Conservation (phyloP, 805 yeast genomes). For the Danielozyma ontarioensis region DNA sequence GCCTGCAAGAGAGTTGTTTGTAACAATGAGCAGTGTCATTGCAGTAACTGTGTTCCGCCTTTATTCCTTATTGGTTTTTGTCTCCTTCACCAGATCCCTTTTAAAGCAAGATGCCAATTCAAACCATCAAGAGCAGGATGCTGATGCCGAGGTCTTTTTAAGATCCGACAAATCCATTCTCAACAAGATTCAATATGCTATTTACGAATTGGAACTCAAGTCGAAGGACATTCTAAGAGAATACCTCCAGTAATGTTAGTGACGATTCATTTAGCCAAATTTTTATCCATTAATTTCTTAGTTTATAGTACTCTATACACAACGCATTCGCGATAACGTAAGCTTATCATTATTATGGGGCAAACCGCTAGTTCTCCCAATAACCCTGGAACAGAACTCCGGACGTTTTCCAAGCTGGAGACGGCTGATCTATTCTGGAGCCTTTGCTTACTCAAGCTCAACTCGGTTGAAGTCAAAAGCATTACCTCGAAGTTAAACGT, state of each 20-base stretch:
- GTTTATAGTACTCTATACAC: too few species aligned
- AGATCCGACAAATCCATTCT: conserved; percentile 12
- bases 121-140: conserved; percentile 14
- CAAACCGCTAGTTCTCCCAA: conserved; percentile 12
- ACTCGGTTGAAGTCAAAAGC: conserved; percentile 4
- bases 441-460: conserved; percentile 3
- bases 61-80: conserved; percentile 55
- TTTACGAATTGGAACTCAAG: conserved; percentile 25
- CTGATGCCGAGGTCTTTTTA: conserved; percentile 22
- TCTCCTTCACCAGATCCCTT: conserved; percentile 57
- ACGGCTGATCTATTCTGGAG: conserved; percentile 2
- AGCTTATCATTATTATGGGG: too few species aligned
- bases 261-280: neutral
- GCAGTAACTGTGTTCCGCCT: conserved; percentile 44
- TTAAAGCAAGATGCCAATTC: conserved; percentile 32
- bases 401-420: too few species aligned
- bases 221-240: conserved; percentile 25
- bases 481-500: conserved; percentile 3
- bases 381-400: too few species aligned
- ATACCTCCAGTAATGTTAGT: conserved; percentile 9
- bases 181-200: conserved; percentile 15
- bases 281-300: neutral
- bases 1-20: conserved; percentile 47
- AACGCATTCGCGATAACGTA: too few species aligned
- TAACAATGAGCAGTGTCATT: conserved; percentile 49